These are phyloP conservation scores for Neoboletus brunneissimus DNA, from an alignment of 768 basidiomycete species.

Conservation along the genomic window DNA sequence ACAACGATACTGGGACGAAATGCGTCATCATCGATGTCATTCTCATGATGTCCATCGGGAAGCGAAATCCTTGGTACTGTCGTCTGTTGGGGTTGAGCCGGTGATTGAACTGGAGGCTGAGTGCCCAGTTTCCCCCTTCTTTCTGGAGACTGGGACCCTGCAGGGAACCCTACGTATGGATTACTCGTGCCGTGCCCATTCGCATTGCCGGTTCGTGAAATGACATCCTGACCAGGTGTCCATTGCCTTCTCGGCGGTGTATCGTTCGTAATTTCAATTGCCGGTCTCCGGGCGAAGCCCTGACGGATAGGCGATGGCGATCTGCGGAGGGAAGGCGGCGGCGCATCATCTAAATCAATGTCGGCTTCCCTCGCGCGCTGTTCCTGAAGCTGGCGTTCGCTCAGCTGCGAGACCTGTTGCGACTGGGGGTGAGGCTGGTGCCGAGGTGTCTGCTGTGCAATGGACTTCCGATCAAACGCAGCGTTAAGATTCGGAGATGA, in stretches of 20 bases:
- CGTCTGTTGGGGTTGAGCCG: constrained; percentile 18
- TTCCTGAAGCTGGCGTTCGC: constrained; percentile 26
- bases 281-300: constrained; percentile 18
- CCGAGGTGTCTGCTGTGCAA: constrained; percentile 14
- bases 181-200: constrained; percentile 7
- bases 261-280: constrained; percentile 31
- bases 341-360: constrained; percentile 43
- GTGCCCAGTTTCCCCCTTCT: constrained; percentile 5
- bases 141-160: constrained; percentile 18
- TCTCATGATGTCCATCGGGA: constrained; percentile 18
- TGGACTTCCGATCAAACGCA: constrained; percentile 23
- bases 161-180: constrained; percentile 4
- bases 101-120: constrained; percentile 2
- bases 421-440: constrained; percentile 10
- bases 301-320: constrained; percentile 31
- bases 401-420: constrained; percentile 18
- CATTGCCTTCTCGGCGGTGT: constrained; percentile 28
- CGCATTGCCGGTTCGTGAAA: constrained; percentile 10
- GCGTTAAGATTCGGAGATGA: constrained; percentile 20
- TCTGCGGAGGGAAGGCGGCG: constrained; percentile 41
- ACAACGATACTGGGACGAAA: constrained; percentile 32
- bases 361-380: constrained; percentile 20
- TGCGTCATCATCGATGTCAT: not conserved
- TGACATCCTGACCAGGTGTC: constrained; percentile 23
- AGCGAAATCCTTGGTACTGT: constrained; percentile 46